Conservation (phyloP, 129 eudicot genomes). For the Smallanthus sonchifolius region DNA sequence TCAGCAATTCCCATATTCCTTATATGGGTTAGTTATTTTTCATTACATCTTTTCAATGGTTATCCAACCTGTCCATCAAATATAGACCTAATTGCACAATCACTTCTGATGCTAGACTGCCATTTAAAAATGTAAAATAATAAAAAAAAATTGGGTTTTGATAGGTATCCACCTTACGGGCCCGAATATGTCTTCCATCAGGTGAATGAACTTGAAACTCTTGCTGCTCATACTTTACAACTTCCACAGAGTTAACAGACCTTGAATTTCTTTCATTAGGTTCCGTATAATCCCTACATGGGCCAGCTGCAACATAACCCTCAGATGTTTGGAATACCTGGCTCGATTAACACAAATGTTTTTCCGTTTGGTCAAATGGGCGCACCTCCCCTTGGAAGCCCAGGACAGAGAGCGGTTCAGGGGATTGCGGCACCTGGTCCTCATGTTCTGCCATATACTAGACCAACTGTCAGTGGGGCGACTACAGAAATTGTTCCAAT, state of each 20-base stretch:
- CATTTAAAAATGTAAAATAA: not conserved
- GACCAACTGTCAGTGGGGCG: conserved; percentile 45
- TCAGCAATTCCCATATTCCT: conserved; percentile 49
- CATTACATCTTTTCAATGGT: conserved; percentile 10
- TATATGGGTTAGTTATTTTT: conserved; percentile 43
- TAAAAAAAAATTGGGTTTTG: conserved; percentile 12
- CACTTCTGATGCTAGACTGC: not conserved
- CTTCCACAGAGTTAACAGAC: not conserved
- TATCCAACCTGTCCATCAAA: not conserved
- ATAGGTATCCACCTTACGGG: conserved; percentile 56
- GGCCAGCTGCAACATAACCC: conserved; percentile 39
- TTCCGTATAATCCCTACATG: conserved; percentile 40
- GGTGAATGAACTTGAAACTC: conserved; percentile 26
- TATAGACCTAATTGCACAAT: not conserved
- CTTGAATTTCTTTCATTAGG: conserved; percentile 29
- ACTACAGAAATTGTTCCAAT: conserved; percentile 41
- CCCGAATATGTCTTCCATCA: conserved; percentile 55
- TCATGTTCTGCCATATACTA: conserved; percentile 36
- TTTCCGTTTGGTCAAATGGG: conserved; percentile 43
- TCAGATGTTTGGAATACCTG: conserved; percentile 48
- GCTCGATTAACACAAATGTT: conserved; percentile 37
- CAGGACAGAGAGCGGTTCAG: conserved; percentile 35
- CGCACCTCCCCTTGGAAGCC: conserved; percentile 40
- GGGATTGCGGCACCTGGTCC: conserved; percentile 49
- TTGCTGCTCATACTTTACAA: not conserved